Conservation (phyloP, 2,329 filamentous ascomycete species). For the Tricladium varicosporioides region DNA sequence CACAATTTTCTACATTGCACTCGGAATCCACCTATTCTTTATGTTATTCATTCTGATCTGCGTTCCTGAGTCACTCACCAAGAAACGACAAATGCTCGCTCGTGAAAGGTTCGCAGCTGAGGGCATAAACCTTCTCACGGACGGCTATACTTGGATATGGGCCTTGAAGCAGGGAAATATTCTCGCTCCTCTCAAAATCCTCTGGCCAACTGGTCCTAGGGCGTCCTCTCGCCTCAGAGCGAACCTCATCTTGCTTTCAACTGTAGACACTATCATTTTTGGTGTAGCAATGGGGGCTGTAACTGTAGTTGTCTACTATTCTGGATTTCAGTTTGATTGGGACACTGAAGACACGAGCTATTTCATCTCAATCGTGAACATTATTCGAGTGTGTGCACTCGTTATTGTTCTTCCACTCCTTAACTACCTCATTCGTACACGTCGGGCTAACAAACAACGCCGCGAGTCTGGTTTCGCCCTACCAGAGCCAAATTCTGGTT, state of each 20-base stretch:
- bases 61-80: slow-evolving; percentile 82
- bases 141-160: slow-evolving; percentile 26
- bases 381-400: slow-evolving; percentile 70
- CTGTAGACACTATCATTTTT: slow-evolving; percentile 79
- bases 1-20: slow-evolving; percentile 78
- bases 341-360: slow-evolving; percentile 74
- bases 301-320: slow-evolving; percentile 82
- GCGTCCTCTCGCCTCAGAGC: slow-evolving; percentile 61
- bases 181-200: slow-evolving; percentile 72
- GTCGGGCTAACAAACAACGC: slow-evolving; percentile 27
- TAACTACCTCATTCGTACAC: slow-evolving; percentile 68
- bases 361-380: slow-evolving; percentile 79
- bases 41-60: slow-evolving; percentile 68
- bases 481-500: slow-evolving; percentile 49
- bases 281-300: slow-evolving; percentile 78
- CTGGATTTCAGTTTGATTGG: slow-evolving; percentile 79
- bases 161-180: slow-evolving; percentile 58
- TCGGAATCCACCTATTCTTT: slow-evolving; percentile 72
- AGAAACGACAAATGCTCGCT: slow-evolving; percentile 66
- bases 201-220: slow-evolving; percentile 69
- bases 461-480: slow-evolving; percentile 61
- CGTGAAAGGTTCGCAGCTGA: slow-evolving; percentile 62
- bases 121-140: slow-evolving; percentile 32
- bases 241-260: slow-evolving; percentile 79
- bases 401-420: slow-evolving; percentile 72